Base-by-base conservation (phyloP, 1,139 yeast genomes). In the Lipomyces yarrowii region DNA sequence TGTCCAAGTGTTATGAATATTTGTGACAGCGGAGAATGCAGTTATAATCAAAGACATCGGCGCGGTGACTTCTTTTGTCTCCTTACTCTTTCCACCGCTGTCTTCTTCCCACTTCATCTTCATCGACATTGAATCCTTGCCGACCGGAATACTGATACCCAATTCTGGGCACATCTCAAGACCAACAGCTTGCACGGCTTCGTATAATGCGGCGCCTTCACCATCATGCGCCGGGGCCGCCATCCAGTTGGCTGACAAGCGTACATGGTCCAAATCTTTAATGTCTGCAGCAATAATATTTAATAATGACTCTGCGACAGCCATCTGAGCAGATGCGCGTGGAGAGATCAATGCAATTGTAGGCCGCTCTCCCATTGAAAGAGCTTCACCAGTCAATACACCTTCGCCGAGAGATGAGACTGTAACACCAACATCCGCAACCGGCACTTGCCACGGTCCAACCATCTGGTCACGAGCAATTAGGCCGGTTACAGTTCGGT, bases 381-480 rank as follows among this genome's bases (percentile, higher is more conserved):
- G 82, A 11, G 99, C 97, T 81, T 96, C 99, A 82, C 99, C 99
- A 32, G 96, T 89, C 69, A 88, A 79, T 62, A 90, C 79, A 7
- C 83, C 82, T 63, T 87, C 89, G 73, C 96, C 98, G 64, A 91
- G 84, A 1, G 98, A 90, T 0, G 98, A 89, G 68, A 91, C 89
- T 23, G 99, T 93, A 64, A 94, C 98, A 78, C 97, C 99, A 66
- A 92, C 98, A 77, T 96, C 98, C n/a, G 99, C 96, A 32, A 96
- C 99, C 57, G 99, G 99, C 5, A 90, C 93, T 83, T 96, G 99
- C 98, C 99, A 96, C 75, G 99, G 99, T 57, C 99, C 99, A 69
- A 96, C 98, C 89, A 93, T 89, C 81, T 96, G 99, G 77, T 96
- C 99, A 77, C 99, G 88, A 75, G 96, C 98, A 70, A 94, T 90